Percentiles rank a stretch among this genome's conserved stretches.
Evolutionary conservation across 768 basidiomycete species (phyloP).

Genomic region (Kwoniella botswanensis): DNA sequence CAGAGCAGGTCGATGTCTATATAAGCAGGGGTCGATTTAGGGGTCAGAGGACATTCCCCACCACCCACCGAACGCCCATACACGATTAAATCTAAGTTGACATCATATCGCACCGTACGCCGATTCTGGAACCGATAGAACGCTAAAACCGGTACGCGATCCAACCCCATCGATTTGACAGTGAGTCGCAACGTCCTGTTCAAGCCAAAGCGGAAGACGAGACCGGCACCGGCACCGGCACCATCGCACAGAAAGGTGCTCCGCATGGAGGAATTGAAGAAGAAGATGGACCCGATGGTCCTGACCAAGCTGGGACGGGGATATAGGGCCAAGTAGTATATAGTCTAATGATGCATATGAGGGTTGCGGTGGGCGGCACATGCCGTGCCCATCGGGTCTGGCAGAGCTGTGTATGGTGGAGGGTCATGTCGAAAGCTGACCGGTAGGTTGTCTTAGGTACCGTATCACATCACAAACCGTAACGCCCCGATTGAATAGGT

Average conservation of each 20-base stretch:
- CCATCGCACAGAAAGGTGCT: neutral
- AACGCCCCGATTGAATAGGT: too few relatives aligned
- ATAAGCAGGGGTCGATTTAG: neutral
- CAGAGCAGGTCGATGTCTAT: neutral
- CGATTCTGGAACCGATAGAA: neutral
- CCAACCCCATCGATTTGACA: too few relatives aligned
- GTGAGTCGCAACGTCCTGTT: too few relatives aligned
- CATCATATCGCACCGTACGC: neutral
- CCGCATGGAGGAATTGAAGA: neutral
- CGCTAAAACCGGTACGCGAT: neutral
- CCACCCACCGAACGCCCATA: neutral
- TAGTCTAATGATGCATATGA: neutral
- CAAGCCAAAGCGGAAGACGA: neutral
- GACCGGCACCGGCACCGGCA: neutral
- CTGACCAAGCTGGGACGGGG: slow-evolving; percentile 4
- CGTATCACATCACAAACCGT: too few relatives aligned
- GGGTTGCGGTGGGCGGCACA: neutral
- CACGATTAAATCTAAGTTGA: neutral
- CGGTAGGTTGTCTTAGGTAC: too few relatives aligned
- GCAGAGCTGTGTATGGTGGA: neutral
- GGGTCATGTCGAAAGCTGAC: too few relatives aligned
- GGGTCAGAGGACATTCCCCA: neutral
- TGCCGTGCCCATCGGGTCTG: neutral
- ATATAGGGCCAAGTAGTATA: slow-evolving; percentile 1
- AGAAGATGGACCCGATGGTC: neutral